A percentile compares a stretch with the other conserved stretches of the same genome.
Conservation (phyloP, 441 rosid genomes). For the Omphalea diandra region DNA sequence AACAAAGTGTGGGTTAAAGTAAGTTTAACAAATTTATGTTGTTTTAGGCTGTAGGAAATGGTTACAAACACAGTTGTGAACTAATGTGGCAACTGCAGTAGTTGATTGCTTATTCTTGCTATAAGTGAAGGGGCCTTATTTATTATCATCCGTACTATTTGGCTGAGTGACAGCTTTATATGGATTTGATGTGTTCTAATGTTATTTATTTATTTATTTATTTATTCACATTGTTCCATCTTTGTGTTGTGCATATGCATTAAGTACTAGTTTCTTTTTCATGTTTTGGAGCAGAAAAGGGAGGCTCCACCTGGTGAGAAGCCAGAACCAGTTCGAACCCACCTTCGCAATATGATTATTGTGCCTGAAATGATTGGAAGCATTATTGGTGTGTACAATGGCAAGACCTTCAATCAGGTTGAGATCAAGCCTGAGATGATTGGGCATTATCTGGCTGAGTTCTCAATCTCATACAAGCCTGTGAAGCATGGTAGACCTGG, state of each 20-base stretch:
- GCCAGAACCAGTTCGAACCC: constrained; percentile 83
- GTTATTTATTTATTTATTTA: background rate
- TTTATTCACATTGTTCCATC: background rate
- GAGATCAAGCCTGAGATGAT: constrained; percentile 97
- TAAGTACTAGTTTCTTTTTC: background rate
- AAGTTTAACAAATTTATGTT: too few species aligned
- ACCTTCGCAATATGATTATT: constrained; percentile 73
- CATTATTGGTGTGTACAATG: constrained; percentile 82
- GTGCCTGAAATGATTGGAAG: constrained; percentile 95
- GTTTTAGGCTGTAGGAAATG: background rate
- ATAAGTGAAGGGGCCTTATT: too few species aligned
- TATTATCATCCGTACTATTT: too few species aligned
- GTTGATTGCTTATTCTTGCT: background rate
- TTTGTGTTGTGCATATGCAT: background rate
- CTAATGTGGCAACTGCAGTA: background rate
- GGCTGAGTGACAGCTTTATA: background rate
- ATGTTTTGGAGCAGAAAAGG: constrained; percentile 52
- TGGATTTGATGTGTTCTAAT: background rate
- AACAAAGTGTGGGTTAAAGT: too few species aligned
- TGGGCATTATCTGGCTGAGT: constrained; percentile 88
- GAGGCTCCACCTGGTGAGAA: constrained; percentile 91
- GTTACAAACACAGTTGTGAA: background rate
- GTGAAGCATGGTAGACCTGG: constrained; percentile 97
- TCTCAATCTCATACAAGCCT: constrained; percentile 93
- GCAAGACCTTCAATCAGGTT: constrained; percentile 86